Conservation (phyloP, 2,329 filamentous ascomycete species). For the Paracamarosporium sp. region DNA sequence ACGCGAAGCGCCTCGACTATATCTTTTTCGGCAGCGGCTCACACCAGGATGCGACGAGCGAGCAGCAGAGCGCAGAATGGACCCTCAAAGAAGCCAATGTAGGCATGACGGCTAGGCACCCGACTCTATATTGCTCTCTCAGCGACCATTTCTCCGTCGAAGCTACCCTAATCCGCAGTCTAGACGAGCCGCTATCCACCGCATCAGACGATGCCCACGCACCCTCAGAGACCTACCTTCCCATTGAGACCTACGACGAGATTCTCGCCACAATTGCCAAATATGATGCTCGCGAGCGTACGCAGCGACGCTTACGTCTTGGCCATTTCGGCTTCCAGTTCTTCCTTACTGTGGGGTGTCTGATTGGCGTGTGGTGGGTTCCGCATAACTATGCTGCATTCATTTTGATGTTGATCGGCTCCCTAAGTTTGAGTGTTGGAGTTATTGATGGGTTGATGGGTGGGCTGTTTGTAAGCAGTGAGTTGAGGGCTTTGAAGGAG, state of each 20-base stretch:
- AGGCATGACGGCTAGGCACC: conserved; percentile 82
- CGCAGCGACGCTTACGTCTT: conserved; percentile 75
- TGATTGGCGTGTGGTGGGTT: conserved; percentile 86
- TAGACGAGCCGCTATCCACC: conserved; percentile 15
- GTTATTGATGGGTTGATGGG: conserved; percentile 86
- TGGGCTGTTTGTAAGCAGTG: conserved; percentile 82
- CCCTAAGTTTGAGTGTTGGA: conserved; percentile 77
- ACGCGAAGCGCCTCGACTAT: conserved; percentile 91
- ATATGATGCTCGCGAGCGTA: conserved; percentile 74
- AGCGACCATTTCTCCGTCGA: conserved; percentile 96
- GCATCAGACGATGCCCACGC: conserved; percentile 17
- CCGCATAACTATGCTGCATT: conserved; percentile 79
- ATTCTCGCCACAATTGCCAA: conserved; percentile 73
- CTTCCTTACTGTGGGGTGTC: conserved; percentile 72
- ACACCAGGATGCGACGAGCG: conserved; percentile 32
- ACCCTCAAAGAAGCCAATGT: conserved; percentile 73
- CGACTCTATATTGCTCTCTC: conserved; percentile 80
- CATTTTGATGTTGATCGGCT: conserved; percentile 78
- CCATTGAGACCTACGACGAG: conserved; percentile 67
- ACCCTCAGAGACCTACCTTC: conserved; percentile 44
- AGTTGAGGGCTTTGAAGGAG: conserved; percentile 82
- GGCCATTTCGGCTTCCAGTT: conserved; percentile 76
- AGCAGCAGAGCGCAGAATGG: conserved; percentile 60
- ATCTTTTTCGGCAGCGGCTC: conserved; percentile 71
- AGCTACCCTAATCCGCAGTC: conserved; percentile 65